These are phyloP conservation scores for Nyssa sinensis DNA, from an alignment of 148 eudicot genomes.

Conservation along the genomic window DNA sequence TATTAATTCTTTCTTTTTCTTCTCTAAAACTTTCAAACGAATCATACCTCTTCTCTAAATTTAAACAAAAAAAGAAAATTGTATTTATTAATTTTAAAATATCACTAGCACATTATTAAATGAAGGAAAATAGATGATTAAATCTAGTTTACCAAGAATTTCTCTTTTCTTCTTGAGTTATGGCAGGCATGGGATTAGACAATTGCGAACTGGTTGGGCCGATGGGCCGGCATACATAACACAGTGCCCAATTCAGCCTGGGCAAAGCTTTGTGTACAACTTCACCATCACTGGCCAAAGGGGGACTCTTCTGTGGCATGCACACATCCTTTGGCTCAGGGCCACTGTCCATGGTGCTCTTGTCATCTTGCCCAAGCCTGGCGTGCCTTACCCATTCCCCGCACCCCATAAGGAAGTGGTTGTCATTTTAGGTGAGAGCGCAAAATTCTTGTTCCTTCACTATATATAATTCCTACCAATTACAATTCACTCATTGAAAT, in stretches of 20 bases:
- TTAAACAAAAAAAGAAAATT: too few species aligned
- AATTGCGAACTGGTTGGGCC: constrained; percentile 49
- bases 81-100: too few species aligned
- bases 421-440: constrained; percentile 38
- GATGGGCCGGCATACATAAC: constrained; percentile 52
- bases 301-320: constrained; percentile 50
- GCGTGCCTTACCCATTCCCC: constrained; percentile 41
- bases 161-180: too few species aligned
- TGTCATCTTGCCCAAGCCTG: constrained; percentile 37
- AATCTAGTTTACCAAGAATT: too few species aligned
- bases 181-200: constrained; percentile 47
- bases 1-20: too few species aligned
- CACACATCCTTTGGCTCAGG: constrained; percentile 47
- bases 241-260: constrained; percentile 45
- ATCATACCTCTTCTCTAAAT: too few species aligned
- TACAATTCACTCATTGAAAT: too few species aligned
- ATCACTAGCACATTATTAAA: too few species aligned
- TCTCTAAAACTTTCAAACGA: too few species aligned
- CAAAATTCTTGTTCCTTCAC: too few species aligned
- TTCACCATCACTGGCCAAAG: constrained; percentile 43
- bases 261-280: constrained; percentile 33
- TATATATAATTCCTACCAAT: too few species aligned
- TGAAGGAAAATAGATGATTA: too few species aligned
- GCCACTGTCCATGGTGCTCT: constrained; percentile 50
- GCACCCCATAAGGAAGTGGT: constrained; percentile 31